Conservation (phyloP, 345 rosid genomes). For the Eucalyptus microcorys region DNA sequence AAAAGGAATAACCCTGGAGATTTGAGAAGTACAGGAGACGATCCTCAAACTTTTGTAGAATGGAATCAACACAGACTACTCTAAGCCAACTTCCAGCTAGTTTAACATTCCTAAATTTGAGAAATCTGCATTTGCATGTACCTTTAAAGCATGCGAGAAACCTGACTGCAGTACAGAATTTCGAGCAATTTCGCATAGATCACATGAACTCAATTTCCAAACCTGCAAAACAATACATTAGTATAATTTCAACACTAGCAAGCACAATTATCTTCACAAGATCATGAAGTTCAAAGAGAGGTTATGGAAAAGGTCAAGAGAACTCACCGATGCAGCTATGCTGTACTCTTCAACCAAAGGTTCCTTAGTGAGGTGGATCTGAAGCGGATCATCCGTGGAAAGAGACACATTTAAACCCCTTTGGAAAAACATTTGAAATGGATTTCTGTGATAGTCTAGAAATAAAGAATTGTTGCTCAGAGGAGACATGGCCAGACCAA, state of each 20-base stretch:
- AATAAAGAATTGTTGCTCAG: slow-evolving; percentile 97
- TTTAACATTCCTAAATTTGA: background rate
- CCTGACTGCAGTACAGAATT: slow-evolving; percentile 99
- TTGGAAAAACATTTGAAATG: slow-evolving; percentile 82
- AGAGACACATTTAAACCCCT: slow-evolving; percentile 97
- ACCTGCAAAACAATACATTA: slow-evolving; percentile 28
- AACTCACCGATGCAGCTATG: slow-evolving; percentile 95
- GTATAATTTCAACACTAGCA: background rate
- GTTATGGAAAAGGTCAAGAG: background rate
- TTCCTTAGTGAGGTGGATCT: slow-evolving; percentile 95
- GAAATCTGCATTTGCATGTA: background rate
- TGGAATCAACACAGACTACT: background rate
- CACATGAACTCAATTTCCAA: slow-evolving; percentile 97
- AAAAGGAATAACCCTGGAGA: background rate
- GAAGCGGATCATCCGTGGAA: slow-evolving; percentile 97
- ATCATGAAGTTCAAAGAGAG: background rate
- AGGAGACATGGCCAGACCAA: slow-evolving; percentile 98
- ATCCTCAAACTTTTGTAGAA: background rate
- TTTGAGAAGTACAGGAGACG: background rate
- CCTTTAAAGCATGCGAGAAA: slow-evolving; percentile 98
- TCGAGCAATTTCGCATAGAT: slow-evolving; percentile 95
- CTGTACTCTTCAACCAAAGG: slow-evolving; percentile 97
- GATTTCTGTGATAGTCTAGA: slow-evolving; percentile 92
- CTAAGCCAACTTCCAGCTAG: background rate
- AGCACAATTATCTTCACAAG: background rate